Evolutionary conservation across 805 yeast species (phyloP), one percentile per base, ranked within the genome.

Genomic region (Tetrapisispora iriomotensis): DNA sequence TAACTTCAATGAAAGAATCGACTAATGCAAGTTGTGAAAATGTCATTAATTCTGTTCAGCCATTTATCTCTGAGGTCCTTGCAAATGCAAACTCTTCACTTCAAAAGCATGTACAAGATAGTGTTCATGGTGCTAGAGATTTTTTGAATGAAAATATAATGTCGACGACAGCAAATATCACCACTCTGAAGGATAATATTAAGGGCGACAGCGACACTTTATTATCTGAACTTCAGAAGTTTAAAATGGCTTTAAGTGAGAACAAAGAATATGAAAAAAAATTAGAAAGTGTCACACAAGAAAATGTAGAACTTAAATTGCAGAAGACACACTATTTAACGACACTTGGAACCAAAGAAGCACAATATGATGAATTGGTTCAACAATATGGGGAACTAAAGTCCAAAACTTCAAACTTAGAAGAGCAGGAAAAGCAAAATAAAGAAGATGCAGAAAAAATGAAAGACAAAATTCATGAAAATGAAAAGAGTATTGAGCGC

Each of bases 251-350:
- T 21, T 30, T 54, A n/a, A 33, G 32, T 8, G 40, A 34, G 12
- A 18, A 34, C 15, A 39, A 47, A n/a, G 44, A 44, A 3, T 48
- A 45, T 34, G 52, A 54, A 37, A 24, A 39, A 8, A 46, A 39
- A 19, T 38, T 55, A 4, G 44, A 41, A 12, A 48, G 37, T 6
- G 38, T 57, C 6, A 45, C 49, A 27, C 44, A 49, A 18, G 41
- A 51, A 24, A 37, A 53, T 25, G 46, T 50, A 2, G 42, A 51
- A 3, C 37, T 52, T 18, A 36, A 47, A 29, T 47, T 50, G 24
- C 56, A 52, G 32, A 51, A 54, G 24, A 47, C 49, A 18, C 59
- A 55, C 38, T 45, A 45, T 13, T 38, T 54, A 27, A 43, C 48
- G 13, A 35, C 46, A 5, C 35, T 50, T 8, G 58, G 60, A 1